Evolutionary conservation across 306 rosid species (phyloP), one percentile per base, ranked within the genome.

Genomic region (Vigna angularis): DNA sequence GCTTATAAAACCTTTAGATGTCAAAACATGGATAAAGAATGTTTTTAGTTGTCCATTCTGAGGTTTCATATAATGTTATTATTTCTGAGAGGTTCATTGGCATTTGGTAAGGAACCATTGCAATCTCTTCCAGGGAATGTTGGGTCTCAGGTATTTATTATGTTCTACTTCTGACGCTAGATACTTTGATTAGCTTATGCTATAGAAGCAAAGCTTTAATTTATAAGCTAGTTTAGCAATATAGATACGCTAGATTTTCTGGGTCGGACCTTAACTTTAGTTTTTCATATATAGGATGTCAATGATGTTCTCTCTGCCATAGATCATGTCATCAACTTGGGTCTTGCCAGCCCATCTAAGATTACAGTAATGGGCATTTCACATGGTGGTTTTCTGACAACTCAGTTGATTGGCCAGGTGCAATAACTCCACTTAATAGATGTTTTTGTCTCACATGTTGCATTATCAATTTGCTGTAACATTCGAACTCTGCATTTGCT

Each of bases 321-420:
- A 68, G 90, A 89, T 85, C 88, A 90, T 48, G 86, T 82, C 48
- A 86, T 92, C 74, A 87, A 82, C 78, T 34, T 80, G 83, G 92
- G 92, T 55, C 86, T 84, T 70, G 96, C 93, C 0, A 56, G 48
- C 82, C 90, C 93, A 51, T 84, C 87, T 42, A 90, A 90, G 80
- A 79, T 92, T 78, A 74, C 90, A 34, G 92, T 89, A 53, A 84
- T 84, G 70, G 97, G 96, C 26, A 85, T 89, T 75, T 92, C 97
- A 66, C 96, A 90, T 83, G 96, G 97, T 58, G 97, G 96, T 73
- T 92, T 89, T 87, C 83, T 92, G 59, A 86, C 93, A 58, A 86
- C 93, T 55, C 97, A 92, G 81, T 89, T 92, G 91, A 92, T 90
- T 82, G 97, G 97, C 75, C 96, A 92, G 93, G 97, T 91, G 56